phyloP scores from a whole-genome alignment of 2,329 filamentous ascomycete genomes.

The Fusarium nygamai region DNA sequence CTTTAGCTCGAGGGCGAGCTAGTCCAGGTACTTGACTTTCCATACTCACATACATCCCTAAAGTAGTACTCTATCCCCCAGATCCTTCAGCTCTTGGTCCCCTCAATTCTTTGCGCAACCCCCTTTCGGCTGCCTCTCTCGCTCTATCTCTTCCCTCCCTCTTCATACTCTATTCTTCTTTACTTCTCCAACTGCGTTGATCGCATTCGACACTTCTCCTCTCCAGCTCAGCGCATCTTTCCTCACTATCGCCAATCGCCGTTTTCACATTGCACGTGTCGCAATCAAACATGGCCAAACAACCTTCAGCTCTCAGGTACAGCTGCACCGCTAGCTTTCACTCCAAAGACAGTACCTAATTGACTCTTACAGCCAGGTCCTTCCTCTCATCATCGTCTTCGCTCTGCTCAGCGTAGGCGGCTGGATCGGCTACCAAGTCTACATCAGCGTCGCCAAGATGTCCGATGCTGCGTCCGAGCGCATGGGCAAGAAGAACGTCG shows the following conservation, averaged over 20 bases:
- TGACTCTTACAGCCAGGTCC: conserved; percentile 60
- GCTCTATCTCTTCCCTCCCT: neutral
- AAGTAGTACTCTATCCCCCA: conserved; percentile 7
- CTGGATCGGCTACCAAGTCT: conserved; percentile 78
- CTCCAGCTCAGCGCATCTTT: neutral
- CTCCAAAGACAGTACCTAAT: neutral
- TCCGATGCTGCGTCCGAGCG: conserved; percentile 71
- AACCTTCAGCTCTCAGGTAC: conserved; percentile 40
- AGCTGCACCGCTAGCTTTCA: neutral
- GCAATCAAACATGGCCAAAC: conserved; percentile 34
- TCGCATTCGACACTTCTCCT: conserved; percentile 9
- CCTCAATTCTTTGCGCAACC: conserved; percentile 27
- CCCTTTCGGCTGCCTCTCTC: conserved; percentile 20
- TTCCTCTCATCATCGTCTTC: conserved; percentile 74
- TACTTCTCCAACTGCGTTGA: conserved; percentile 18
- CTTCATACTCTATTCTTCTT: neutral
- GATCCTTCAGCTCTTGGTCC: conserved; percentile 21
- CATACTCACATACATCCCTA: neutral
- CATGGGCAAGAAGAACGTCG: conserved; percentile 80
- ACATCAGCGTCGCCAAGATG: conserved; percentile 73
- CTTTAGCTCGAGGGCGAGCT: conserved; percentile 1
- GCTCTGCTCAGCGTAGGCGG: conserved; percentile 68
- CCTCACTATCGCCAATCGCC: neutral
- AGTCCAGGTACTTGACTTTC: conserved; percentile 2
- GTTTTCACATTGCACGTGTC: conserved; percentile 1